Evolutionary conservation across 768 basidiomycete species (phyloP), one percentile per base, ranked within the genome.

Genomic region (Ramaria sp.): DNA sequence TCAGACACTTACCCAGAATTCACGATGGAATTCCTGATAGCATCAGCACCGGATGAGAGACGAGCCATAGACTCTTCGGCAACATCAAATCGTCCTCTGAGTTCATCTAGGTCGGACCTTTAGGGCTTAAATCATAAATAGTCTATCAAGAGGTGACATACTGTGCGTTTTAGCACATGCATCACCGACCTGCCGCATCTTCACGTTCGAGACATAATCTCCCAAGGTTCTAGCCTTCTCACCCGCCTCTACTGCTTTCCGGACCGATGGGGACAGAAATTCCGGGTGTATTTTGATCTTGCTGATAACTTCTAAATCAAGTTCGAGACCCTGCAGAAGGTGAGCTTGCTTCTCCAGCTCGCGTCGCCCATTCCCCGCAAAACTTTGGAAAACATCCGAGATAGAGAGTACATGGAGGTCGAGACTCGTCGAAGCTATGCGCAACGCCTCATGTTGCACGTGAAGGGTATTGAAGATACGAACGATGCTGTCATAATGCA

Each of bases 181-280:
- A 15, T 84, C 84, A 2, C 80, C 85, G 1, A 92, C 88, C 63
- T 85, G 78, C 61, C 73, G 76, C 88, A 92, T 92, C 69, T 83
- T 88, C 48, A 72, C 77, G 59, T 73, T 76, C 15, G 83, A 83
- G 24, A 92, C 87, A 65, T 90, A 92, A 64, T 88, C 87, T 10
- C 83, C 86, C 38, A 92, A 66, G 10, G 83, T 85, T 43, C 88
- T 73, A 13, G 76, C 76, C 52, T 71, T 76, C 54, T 81, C 82
- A 3, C 86, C 88, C 0, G 76, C 72, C 56, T 88, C 85, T 42
- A 88, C 85, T 2, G 83, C 80, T 60, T 74, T 81, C 34, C 84
- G 73, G 49, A 82, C 78, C 1, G 78, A 69, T 6, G 75, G 70
- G 15, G 84, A 86, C 67, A 89, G 70, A 59, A 91, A 90, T 55